phyloP scores from a whole-genome alignment of 2,329 filamentous ascomycete species.

The Clonostachys sp. region DNA sequence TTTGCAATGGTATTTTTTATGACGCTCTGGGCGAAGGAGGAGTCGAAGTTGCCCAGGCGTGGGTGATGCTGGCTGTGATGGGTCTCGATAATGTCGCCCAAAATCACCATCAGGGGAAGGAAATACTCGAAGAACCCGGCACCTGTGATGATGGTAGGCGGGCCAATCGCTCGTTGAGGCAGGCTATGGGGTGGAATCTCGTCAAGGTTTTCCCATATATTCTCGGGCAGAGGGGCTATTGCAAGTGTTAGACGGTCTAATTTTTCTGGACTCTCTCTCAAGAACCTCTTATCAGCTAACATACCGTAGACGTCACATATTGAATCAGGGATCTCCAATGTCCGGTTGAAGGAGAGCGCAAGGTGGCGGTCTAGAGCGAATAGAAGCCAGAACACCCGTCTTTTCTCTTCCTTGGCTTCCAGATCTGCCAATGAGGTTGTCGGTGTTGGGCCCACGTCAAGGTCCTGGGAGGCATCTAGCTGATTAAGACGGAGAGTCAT shows the following conservation, averaged over 20 bases:
- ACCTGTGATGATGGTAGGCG: conserved; percentile 30
- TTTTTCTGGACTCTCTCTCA: not conserved
- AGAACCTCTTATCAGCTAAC: not conserved
- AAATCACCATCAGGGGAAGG: conserved; percentile 40
- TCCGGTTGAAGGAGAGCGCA: conserved; percentile 38
- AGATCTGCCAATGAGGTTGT: conserved; percentile 14
- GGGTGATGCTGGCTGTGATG: conserved; percentile 38
- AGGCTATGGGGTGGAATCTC: conserved; percentile 17
- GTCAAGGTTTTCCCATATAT: conserved; percentile 31
- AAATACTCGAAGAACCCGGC: conserved; percentile 44
- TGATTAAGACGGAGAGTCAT: conserved; percentile 27
- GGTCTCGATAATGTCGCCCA: conserved; percentile 42
- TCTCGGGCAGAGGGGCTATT: conserved; percentile 30
- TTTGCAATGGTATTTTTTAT: conserved; percentile 28
- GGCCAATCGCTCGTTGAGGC: conserved; percentile 26
- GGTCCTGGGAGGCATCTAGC: conserved; percentile 25
- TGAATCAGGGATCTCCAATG: conserved; percentile 36
- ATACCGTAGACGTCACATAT: conserved; percentile 34
- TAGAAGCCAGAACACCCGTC: conserved; percentile 41
- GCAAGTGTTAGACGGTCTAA: not conserved
- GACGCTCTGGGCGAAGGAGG: conserved; percentile 22
- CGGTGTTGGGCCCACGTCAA: not conserved
- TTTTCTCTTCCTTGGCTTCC: conserved; percentile 39
- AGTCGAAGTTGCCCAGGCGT: conserved; percentile 27
- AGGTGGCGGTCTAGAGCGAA: conserved; percentile 42